These are phyloP conservation scores for Exophiala sideris DNA, from an alignment of 2,329 filamentous ascomycete species.

Conservation along the genomic window DNA sequence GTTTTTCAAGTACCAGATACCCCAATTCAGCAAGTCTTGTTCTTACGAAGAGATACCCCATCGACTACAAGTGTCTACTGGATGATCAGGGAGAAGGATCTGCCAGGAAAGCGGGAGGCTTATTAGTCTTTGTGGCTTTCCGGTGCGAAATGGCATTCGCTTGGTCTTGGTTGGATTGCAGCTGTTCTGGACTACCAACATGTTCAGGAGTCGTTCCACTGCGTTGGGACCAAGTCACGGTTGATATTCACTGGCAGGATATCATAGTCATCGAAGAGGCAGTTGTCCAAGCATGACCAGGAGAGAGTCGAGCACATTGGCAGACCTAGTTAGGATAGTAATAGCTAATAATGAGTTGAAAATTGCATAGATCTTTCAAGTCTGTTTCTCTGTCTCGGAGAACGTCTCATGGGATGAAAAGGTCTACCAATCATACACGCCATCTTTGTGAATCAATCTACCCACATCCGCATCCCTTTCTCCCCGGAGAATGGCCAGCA, in stretches of 20 bases:
- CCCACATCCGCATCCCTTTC: conserved; percentile 41
- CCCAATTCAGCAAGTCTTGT: conserved; percentile 26
- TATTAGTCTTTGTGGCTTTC: conserved; percentile 15
- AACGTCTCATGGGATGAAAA: not conserved
- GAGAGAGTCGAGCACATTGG: conserved; percentile 1
- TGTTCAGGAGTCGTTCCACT: not conserved
- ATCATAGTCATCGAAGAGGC: too few relatives aligned
- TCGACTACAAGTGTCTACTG: conserved; percentile 18
- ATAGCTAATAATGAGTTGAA: conserved; percentile 20
- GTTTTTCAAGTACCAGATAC: conserved; percentile 22
- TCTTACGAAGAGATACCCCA: conserved; percentile 26
- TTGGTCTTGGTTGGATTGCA: not conserved
- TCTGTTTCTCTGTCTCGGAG: not conserved
- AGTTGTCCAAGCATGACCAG: not conserved
- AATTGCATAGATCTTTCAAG: not conserved
- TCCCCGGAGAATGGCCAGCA: conserved; percentile 42
- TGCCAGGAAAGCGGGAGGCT: conserved; percentile 11
- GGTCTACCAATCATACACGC: conserved; percentile 15
- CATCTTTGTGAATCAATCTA: conserved; percentile 15
- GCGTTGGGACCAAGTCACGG: not conserved
- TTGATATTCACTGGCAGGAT: not conserved
- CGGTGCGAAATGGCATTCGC: not conserved
- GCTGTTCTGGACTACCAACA: not conserved
- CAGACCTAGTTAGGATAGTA: conserved; percentile 18
- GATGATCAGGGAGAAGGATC: conserved; percentile 10